Conservation (phyloP, 306 rosid genomes). For the Castanea crenata region DNA sequence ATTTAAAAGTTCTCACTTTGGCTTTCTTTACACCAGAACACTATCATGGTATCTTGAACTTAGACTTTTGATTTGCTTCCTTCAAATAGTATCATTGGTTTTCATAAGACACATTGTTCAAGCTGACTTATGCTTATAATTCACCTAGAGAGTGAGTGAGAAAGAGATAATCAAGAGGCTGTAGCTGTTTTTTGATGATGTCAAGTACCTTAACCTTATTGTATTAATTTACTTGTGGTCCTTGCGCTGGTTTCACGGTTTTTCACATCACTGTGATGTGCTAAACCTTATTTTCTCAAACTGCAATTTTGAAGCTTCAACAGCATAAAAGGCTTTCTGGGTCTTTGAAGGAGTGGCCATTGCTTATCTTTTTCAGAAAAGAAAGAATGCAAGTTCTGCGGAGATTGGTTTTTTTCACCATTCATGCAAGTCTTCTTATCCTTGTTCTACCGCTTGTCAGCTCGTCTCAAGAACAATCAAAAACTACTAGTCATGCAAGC, state of each 20-base stretch:
- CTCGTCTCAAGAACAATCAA: constrained; percentile 46
- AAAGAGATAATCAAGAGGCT: not conserved
- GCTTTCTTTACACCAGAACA: constrained; percentile 15
- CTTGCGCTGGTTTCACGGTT: not conserved
- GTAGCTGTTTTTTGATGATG: not conserved
- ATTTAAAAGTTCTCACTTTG: constrained; percentile 23
- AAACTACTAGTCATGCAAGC: constrained; percentile 23
- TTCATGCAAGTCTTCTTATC: constrained; percentile 39
- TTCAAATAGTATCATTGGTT: not conserved
- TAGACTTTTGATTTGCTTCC: not conserved
- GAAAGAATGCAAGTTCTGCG: constrained; percentile 37
- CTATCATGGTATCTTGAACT: constrained; percentile 8
- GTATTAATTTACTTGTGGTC: not conserved
- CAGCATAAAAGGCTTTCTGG: constrained; percentile 9
- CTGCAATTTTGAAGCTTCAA: not conserved
- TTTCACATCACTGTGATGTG: not conserved
- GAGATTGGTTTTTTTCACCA: constrained; percentile 39
- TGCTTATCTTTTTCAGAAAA: constrained; percentile 10
- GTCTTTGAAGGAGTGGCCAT: constrained; percentile 13
- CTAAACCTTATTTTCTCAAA: not conserved
- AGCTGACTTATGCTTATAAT: not conserved
- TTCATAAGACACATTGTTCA: not conserved
- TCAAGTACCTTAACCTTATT: not conserved
- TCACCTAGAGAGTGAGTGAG: not conserved
- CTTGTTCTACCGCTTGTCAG: constrained; percentile 29